Percentiles rank a stretch among this genome's conserved stretches.
Conservation (phyloP, 129 eudicot genomes). For the Chrysanthemum makinoi region DNA sequence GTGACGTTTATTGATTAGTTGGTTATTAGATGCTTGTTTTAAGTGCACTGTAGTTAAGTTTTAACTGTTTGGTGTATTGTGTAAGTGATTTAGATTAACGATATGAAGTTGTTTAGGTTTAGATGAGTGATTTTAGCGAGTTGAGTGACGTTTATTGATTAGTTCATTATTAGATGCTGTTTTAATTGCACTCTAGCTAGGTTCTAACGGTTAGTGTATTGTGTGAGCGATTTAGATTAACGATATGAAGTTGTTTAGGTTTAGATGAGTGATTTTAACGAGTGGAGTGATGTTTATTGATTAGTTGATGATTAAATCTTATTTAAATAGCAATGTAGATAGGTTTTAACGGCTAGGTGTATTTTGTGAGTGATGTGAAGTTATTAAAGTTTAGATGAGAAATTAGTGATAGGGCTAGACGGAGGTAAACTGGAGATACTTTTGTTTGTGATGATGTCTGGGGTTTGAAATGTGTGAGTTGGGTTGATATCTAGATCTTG, state of each 20-base stretch:
- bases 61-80: background rate
- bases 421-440: background rate
- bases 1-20: too few species aligned
- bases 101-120: too few species aligned
- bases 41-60: background rate
- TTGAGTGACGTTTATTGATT: too few species aligned
- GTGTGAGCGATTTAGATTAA: background rate
- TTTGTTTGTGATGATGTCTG: background rate
- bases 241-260: background rate
- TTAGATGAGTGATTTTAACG: background rate
- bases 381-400: background rate
- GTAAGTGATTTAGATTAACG: too few species aligned
- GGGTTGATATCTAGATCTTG: background rate
- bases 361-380: background rate
- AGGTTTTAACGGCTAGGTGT: background rate
- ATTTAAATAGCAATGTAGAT: background rate
- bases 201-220: background rate
- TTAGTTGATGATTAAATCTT: too few species aligned
- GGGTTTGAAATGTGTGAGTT: background rate
- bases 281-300: too few species aligned
- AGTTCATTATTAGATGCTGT: background rate
- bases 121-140: too few species aligned
- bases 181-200: background rate
- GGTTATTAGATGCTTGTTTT: background rate
- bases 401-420: background rate